phyloP scores from a whole-genome alignment of 306 rosid species.

The Chamaecrista fasciculata region DNA sequence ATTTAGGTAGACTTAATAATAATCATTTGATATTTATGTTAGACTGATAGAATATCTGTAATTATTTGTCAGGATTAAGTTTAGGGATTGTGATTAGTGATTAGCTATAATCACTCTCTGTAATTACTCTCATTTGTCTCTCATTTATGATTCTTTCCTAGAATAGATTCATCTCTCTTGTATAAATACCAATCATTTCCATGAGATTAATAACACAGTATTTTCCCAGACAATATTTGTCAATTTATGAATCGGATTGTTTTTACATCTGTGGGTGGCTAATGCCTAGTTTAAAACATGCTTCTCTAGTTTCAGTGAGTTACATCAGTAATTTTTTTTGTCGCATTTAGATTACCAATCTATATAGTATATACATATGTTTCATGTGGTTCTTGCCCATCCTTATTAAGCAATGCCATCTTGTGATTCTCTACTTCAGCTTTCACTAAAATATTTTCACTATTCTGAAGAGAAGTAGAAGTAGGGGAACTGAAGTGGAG shows the following conservation, averaged over 20 bases:
- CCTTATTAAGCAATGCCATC: background rate
- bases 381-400: conserved; percentile 22
- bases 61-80: no score
- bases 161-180: no score
- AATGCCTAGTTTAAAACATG: background rate
- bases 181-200: no score
- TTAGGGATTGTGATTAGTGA: no score
- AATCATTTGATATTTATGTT: no score
- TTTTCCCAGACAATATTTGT: no score
- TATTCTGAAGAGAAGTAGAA: conserved; percentile 21
- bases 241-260: conserved; percentile 1
- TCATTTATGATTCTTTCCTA: no score
- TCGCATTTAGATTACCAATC: background rate
- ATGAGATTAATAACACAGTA: no score
- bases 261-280: background rate
- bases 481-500: conserved; percentile 3
- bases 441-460: background rate
- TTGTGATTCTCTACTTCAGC: conserved; percentile 21
- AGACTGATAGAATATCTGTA: no score
- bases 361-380: background rate
- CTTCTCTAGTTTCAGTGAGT: background rate
- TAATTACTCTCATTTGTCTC: no score
- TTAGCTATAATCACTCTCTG: no score
- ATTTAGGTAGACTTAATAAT: no score
- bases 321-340: background rate